Evolutionary conservation across 805 yeast genomes (phyloP).

Genomic region (Wickerhamomyces chaumierensis): DNA sequence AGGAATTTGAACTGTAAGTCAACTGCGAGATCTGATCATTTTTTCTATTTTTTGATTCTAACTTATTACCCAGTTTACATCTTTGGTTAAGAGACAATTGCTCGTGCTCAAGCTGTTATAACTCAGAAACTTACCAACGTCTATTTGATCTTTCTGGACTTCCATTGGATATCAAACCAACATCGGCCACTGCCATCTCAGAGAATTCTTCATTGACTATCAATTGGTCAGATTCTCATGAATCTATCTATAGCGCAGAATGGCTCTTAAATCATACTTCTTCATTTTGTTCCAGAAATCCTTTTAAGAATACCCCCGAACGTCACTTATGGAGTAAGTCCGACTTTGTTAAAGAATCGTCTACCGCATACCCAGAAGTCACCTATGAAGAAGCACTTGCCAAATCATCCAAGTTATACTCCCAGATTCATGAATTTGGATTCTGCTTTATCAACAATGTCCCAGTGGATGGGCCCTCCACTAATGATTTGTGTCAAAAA

Average conservation of each 20-base stretch:
- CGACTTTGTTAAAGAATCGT: conserved; percentile 17
- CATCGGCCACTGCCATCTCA: too few relatives aligned
- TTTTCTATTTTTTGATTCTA: too few relatives aligned
- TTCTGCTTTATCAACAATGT: conserved; percentile 51
- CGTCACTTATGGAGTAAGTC: conserved; percentile 34
- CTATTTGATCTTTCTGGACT: conserved; percentile 38
- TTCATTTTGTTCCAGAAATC: conserved; percentile 25
- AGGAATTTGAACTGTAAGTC: too few relatives aligned
- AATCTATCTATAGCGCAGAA: conserved; percentile 7
- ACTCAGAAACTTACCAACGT: conserved; percentile 45
- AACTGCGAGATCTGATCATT: too few relatives aligned
- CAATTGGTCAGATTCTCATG: conserved; percentile 11
- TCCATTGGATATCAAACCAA: conserved; percentile 21
- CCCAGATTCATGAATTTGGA: conserved; percentile 29
- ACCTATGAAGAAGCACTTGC: conserved; percentile 26
- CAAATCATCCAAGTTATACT: conserved; percentile 6
- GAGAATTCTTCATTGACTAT: neutral
- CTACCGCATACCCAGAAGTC: conserved; percentile 29
- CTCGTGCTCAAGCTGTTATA: conserved; percentile 44
- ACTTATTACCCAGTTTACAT: conserved; percentile 14
- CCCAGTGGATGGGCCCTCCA: conserved; percentile 48
- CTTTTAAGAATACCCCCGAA: conserved; percentile 24
- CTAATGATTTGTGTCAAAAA: conserved; percentile 44
- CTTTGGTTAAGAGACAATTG: conserved; percentile 62
- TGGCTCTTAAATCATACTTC: conserved; percentile 15